These are phyloP conservation scores for Myxozyma geophila DNA, from an alignment of 805 yeast species.

Conservation along the genomic window DNA sequence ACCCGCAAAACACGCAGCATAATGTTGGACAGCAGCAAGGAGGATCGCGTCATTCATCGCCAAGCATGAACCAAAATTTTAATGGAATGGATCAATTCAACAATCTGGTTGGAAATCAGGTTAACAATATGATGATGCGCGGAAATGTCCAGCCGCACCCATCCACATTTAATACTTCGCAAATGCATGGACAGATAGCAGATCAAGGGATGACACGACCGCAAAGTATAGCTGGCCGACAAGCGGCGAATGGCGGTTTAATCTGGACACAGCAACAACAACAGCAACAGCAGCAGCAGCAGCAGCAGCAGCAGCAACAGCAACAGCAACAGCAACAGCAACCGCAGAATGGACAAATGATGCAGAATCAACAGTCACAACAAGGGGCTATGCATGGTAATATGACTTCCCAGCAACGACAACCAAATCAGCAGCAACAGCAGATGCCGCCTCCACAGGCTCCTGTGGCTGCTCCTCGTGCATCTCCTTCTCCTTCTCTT, in stretches of 20 bases:
- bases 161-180: conserved; percentile 17
- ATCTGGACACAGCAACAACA: conserved; percentile 27
- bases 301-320: conserved; percentile 2
- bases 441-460: conserved; percentile 37
- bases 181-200: conserved; percentile 22
- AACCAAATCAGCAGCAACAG: conserved; percentile 29
- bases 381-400: conserved; percentile 7
- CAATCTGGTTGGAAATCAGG: conserved; percentile 41
- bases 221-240: conserved; percentile 19
- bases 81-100: conserved; percentile 42
- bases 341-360: conserved; percentile 10
- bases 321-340: conserved; percentile 15
- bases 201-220: conserved; percentile 14
- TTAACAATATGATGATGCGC: conserved; percentile 34
- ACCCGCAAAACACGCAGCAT: conserved; percentile 16
- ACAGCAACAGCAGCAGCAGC: background rate
- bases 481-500: conserved; percentile 30
- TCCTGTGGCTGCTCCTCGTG: conserved; percentile 14
- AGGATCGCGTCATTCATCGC: conserved; percentile 41
- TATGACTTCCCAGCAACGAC: conserved; percentile 14
- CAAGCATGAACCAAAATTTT: conserved; percentile 39
- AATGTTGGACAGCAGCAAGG: conserved; percentile 14
- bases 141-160: conserved; percentile 24
- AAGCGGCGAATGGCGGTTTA: conserved; percentile 15
- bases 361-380: conserved; percentile 10